These are phyloP conservation scores for Naganishia cerealis DNA, from an alignment of 1,284 basidiomycete species.

Conservation along the genomic window DNA sequence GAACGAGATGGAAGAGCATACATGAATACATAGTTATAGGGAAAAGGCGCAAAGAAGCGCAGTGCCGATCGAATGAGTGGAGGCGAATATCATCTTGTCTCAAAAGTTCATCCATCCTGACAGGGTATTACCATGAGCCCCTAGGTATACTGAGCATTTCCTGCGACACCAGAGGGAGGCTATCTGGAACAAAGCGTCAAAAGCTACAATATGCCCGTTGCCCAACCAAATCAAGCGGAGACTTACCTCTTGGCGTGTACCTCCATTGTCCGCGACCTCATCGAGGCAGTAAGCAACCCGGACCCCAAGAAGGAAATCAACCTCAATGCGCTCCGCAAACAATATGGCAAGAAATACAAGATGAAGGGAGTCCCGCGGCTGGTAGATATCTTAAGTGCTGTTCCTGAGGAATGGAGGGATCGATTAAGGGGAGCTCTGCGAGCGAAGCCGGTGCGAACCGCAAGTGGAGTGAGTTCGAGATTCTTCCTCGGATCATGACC, in stretches of 20 bases:
- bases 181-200: not conserved
- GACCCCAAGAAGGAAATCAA: constrained; percentile 55
- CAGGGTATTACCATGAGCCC: not conserved
- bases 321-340: constrained; percentile 81
- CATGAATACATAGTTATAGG: not conserved
- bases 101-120: not conserved
- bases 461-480: constrained; percentile 72
- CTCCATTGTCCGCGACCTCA: constrained; percentile 90
- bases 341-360: constrained; percentile 84
- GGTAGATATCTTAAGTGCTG: constrained; percentile 97
- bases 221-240: constrained; percentile 67
- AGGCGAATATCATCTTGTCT: constrained; percentile 13
- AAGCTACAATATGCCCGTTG: constrained; percentile 36
- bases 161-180: not conserved
- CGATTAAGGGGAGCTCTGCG: constrained; percentile 83
- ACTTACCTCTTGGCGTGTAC: constrained; percentile 86
- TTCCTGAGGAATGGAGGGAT: constrained; percentile 95
- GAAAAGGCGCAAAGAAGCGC: constrained; percentile 1
- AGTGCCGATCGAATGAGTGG: constrained; percentile 10
- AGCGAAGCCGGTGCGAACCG: constrained; percentile 94
- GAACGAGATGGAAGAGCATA: not conserved
- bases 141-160: not conserved
- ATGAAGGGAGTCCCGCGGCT: constrained; percentile 85
- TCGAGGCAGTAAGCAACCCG: constrained; percentile 58
- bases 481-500: not conserved